phyloP scores from a whole-genome alignment of 2,329 filamentous ascomycete species.

The Colletotrichum gloeosporioides region DNA sequence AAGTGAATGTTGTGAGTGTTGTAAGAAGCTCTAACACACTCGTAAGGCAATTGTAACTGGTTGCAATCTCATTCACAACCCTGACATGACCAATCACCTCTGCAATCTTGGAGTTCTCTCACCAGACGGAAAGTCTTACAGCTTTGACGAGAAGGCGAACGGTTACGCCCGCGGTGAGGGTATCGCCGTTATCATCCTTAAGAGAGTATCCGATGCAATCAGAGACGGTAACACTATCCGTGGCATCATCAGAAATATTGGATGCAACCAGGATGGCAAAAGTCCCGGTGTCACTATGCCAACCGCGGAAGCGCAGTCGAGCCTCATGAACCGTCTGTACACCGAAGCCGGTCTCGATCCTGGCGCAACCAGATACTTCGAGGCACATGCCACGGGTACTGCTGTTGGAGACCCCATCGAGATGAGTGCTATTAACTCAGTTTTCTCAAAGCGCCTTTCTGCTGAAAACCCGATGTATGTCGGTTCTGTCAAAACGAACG shows the following conservation, averaged over 20 bases:
- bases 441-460: conserved; percentile 43
- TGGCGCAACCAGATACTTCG: conserved; percentile 27
- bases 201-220: conserved; percentile 47
- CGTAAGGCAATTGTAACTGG: conserved; percentile 25
- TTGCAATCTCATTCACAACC: conserved; percentile 27
- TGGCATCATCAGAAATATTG: conserved; percentile 37
- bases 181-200: conserved; percentile 46
- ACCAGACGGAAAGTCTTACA: conserved; percentile 27
- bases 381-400: conserved; percentile 34
- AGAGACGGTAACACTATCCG: conserved; percentile 38
- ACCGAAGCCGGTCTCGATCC: conserved; percentile 20
- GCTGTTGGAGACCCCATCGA: conserved; percentile 60
- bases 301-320: conserved; percentile 34
- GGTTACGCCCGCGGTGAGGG: conserved; percentile 58
- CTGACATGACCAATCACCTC: conserved; percentile 24
- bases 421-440: conserved; percentile 48
- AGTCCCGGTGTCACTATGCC: conserved; percentile 45
- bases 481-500: conserved; percentile 28
- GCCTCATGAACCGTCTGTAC: conserved; percentile 25
- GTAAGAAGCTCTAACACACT: neutral
- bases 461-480: conserved; percentile 15
- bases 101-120: conserved; percentile 31
- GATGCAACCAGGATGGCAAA: conserved; percentile 44
- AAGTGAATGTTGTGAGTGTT: neutral
- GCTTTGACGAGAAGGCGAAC: conserved; percentile 45